These are phyloP conservation scores for Eustoma russellianum DNA, from an alignment of 257 asterid species.

Conservation along the genomic window DNA sequence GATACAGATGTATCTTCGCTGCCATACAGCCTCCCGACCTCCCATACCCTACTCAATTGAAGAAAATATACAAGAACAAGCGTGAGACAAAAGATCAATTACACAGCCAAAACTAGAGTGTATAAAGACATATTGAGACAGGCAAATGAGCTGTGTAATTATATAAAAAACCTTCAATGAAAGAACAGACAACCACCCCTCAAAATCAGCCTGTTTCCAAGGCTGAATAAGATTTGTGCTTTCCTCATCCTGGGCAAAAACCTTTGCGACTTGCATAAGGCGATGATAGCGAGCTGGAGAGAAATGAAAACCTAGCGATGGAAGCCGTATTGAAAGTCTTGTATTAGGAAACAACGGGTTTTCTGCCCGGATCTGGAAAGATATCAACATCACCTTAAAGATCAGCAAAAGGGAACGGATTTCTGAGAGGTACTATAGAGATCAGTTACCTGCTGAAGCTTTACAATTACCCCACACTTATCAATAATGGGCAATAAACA, in stretches of 20 bases:
- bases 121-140: not conserved
- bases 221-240: conserved; percentile 45
- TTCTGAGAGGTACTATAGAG: not conserved
- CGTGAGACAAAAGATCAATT: conserved; percentile 10
- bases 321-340: conserved; percentile 79
- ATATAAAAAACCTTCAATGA: conserved; percentile 58
- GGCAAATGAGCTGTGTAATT: not conserved
- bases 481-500: conserved; percentile 79
- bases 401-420: no score
- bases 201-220: conserved; percentile 92
- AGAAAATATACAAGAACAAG: conserved; percentile 3
- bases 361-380: conserved; percentile 67
- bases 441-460: conserved; percentile 87
- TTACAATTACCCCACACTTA: conserved; percentile 75
- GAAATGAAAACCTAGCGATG: conserved; percentile 80
- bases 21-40: conserved; percentile 98
- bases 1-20: conserved; percentile 77
- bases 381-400: conserved; percentile 3
- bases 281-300: conserved; percentile 99
- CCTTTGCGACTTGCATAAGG: conserved; percentile 72
- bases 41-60: conserved; percentile 66
- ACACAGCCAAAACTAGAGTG: not conserved
- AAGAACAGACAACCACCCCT: conserved; percentile 77
- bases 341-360: conserved; percentile 69
- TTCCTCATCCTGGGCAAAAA: conserved; percentile 47